phyloP scores from a whole-genome alignment of 768 basidiomycete species.

The Serendipita sp. region DNA sequence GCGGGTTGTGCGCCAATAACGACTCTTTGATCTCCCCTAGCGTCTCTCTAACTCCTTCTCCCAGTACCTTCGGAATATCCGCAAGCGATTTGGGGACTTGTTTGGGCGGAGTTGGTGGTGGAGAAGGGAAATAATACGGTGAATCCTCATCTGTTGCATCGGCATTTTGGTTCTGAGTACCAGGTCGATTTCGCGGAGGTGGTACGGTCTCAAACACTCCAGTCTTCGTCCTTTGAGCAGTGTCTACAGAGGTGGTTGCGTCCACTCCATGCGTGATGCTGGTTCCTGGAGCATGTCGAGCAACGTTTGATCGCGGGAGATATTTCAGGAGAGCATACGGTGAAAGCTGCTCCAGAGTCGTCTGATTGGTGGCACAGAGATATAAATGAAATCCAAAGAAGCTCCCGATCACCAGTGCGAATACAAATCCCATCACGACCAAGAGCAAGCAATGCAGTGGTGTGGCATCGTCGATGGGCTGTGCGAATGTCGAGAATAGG shows the following conservation, averaged over 20 bases:
- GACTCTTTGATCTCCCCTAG: not conserved
- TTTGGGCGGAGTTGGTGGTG: not conserved
- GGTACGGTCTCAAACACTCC: not conserved
- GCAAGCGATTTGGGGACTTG: not conserved
- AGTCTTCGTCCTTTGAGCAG: not conserved
- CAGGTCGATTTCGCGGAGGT: slow-evolving; percentile 1
- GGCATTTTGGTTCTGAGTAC: slow-evolving; percentile 8
- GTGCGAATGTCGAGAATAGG: slow-evolving; percentile 38
- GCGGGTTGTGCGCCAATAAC: not conserved
- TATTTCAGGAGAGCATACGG: slow-evolving; percentile 59
- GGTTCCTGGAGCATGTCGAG: not conserved
- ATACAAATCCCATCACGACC: slow-evolving; percentile 38
- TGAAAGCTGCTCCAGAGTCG: slow-evolving; percentile 62
- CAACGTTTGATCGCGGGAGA: slow-evolving; percentile 29
- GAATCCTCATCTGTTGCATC: slow-evolving; percentile 15
- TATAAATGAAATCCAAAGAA: slow-evolving; percentile 65
- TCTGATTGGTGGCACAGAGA: slow-evolving; percentile 65
- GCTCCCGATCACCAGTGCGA: slow-evolving; percentile 52
- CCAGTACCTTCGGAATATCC: not conserved
- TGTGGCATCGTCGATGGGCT: slow-evolving; percentile 33
- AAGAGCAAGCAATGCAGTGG: slow-evolving; percentile 58
- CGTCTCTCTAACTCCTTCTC: not conserved
- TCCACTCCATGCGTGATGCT: not conserved
- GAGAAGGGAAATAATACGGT: slow-evolving; percentile 12
- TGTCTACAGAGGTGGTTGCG: slow-evolving; percentile 24